These are phyloP conservation scores for Sarocladium brachiariae DNA, from an alignment of 2,329 filamentous ascomycete genomes.

Conservation along the genomic window DNA sequence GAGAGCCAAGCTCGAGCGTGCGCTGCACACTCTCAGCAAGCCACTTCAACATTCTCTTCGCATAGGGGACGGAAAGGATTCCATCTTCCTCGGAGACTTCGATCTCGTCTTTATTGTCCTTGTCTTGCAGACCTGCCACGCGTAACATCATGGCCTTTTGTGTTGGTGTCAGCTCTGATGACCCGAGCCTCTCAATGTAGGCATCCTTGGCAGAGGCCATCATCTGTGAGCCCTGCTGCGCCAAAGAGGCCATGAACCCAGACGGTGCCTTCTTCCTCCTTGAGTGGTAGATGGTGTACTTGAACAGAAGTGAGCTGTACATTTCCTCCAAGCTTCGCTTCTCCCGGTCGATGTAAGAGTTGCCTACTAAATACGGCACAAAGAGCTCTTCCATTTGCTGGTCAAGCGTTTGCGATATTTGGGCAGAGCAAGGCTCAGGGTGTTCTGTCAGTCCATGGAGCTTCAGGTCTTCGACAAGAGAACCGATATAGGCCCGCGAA, in stretches of 20 bases:
- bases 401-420: slow-evolving; percentile 70
- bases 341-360: slow-evolving; percentile 65
- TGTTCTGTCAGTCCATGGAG: slow-evolving; percentile 91
- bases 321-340: slow-evolving; percentile 67
- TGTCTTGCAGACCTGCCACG: slow-evolving; percentile 76
- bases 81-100: slow-evolving; percentile 90
- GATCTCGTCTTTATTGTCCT: slow-evolving; percentile 73
- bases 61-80: slow-evolving; percentile 70
- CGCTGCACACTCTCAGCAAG: slow-evolving; percentile 89
- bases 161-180: slow-evolving; percentile 77
- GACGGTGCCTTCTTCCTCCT: slow-evolving; percentile 80
- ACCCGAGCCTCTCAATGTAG: slow-evolving; percentile 83
- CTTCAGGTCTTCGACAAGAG: slow-evolving; percentile 87
- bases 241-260: slow-evolving; percentile 86
- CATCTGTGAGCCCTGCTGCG: slow-evolving; percentile 83
- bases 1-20: slow-evolving; percentile 81
- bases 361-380: slow-evolving; percentile 61
- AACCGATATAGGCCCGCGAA: slow-evolving; percentile 80
- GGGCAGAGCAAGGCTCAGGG: slow-evolving; percentile 81
- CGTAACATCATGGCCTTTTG: slow-evolving; percentile 87
- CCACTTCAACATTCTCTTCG: slow-evolving; percentile 98
- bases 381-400: slow-evolving; percentile 74
- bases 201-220: slow-evolving; percentile 83
- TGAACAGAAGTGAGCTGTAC: slow-evolving; percentile 89
- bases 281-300: slow-evolving; percentile 92